These are phyloP conservation scores for Setaria italica DNA, from an alignment of 202 grass and related monocot species.

Conservation along the genomic window DNA sequence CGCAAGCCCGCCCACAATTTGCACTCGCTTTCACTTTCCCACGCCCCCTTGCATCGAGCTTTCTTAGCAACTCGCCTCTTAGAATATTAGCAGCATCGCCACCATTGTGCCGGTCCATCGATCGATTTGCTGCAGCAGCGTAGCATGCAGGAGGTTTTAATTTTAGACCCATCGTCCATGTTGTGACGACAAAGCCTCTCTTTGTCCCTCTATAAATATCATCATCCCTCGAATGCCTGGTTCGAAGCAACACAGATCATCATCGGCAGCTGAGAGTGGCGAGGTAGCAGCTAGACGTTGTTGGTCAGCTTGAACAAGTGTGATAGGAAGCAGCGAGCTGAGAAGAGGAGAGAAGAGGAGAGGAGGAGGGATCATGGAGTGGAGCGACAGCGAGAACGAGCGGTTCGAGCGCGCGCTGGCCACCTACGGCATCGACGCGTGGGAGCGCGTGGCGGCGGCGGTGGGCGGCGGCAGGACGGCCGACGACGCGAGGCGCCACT, in stretches of 20 bases:
- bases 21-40: neutral
- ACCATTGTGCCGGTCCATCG: neutral
- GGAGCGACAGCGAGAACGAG: constrained; percentile 63
- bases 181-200: neutral
- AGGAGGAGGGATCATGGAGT: constrained; percentile 38
- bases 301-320: neutral
- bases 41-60: constrained; percentile 15
- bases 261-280: too few species aligned
- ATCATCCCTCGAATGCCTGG: neutral
- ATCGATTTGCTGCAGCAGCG: neutral
- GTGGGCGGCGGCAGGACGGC: constrained; percentile 78
- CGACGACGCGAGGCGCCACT: constrained; percentile 67
- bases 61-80: constrained; percentile 39
- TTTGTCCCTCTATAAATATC: constrained; percentile 36
- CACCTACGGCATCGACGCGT: constrained; percentile 44
- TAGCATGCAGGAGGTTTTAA: constrained; percentile 17
- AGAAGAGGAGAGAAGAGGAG: neutral
- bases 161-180: neutral
- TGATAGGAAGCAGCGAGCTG: neutral
- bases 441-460: constrained; percentile 69
- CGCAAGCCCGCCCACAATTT: constrained; percentile 20
- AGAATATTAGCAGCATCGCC: constrained; percentile 4
- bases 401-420: constrained; percentile 74
- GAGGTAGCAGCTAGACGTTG: neutral
- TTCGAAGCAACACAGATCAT: constrained; percentile 19